Percentiles rank a stretch among this genome's conserved stretches.
These are phyloP conservation scores for Saturnispora saitoi DNA, from an alignment of 805 yeast species.

Conservation along the genomic window DNA sequence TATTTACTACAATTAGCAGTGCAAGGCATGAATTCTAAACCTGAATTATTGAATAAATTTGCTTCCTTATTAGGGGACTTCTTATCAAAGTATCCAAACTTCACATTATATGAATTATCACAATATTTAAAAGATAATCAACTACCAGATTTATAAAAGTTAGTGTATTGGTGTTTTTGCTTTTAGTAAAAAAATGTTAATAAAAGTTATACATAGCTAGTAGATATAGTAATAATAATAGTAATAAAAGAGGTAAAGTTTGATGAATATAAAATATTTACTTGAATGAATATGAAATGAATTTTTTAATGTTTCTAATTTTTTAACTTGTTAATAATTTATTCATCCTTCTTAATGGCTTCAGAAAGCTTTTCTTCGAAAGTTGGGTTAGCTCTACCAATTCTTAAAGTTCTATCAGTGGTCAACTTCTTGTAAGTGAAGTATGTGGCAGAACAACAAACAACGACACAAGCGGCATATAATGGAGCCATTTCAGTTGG, in stretches of 20 bases:
- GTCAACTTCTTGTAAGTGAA: conserved; percentile 45
- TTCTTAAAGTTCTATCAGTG: conserved; percentile 41
- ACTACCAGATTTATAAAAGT: conserved; percentile 1
- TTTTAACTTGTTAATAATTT: conserved; percentile 5
- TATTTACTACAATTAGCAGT: conserved; percentile 6
- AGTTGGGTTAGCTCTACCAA: conserved; percentile 40
- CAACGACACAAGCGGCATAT: conserved; percentile 48
- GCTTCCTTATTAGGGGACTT: conserved; percentile 6
- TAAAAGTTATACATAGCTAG: neutral
- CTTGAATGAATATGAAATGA: neutral
- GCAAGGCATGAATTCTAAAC: conserved; percentile 7
- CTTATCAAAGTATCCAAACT: conserved; percentile 8
- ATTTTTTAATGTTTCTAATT: neutral
- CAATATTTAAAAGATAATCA: conserved; percentile 6
- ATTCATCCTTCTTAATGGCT: conserved; percentile 25
- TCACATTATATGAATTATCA: conserved; percentile 9
- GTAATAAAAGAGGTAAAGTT: neutral
- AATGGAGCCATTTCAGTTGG: conserved; percentile 55
- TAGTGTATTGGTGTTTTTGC: no score
- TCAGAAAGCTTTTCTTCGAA: conserved; percentile 31
- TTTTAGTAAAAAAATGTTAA: neutral
- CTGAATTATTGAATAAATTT: conserved; percentile 2
- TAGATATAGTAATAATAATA: neutral
- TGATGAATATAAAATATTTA: neutral
- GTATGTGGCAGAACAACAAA: conserved; percentile 38